A percentile compares a stretch with the other conserved stretches of the same genome.
Evolutionary conservation across 441 rosid genomes (phyloP).

Genomic region (Eruca vesicaria): DNA sequence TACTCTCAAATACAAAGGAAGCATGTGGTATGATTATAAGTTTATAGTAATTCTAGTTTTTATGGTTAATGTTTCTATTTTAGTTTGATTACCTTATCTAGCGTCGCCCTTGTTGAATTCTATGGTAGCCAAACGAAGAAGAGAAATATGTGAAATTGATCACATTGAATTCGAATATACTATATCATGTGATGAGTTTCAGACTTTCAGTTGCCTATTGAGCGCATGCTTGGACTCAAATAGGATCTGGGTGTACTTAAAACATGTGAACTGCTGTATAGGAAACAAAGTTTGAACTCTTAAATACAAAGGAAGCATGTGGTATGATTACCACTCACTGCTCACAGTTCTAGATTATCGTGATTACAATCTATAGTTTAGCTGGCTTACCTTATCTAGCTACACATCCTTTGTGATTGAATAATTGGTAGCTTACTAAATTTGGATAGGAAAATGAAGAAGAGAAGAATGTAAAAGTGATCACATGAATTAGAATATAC

Average conservation of each 20-base stretch:
- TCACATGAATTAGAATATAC: not conserved
- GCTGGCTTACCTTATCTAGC: not conserved
- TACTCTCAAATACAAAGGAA: constrained; percentile 72
- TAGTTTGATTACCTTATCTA: not conserved
- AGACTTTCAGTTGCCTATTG: too few relatives aligned
- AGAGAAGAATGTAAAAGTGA: not conserved
- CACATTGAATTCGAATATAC: not conserved
- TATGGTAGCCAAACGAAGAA: not conserved
- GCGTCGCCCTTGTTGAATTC: not conserved
- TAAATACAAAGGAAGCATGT: constrained; percentile 90
- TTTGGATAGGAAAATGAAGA: too few relatives aligned
- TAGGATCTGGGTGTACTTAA: too few relatives aligned
- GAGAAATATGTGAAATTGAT: not conserved
- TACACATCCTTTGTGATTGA: not conserved
- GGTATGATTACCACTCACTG: too few relatives aligned
- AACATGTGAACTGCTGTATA: too few relatives aligned
- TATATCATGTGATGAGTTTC: not conserved
- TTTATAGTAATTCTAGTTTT: too few relatives aligned
- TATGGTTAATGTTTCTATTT: not conserved
- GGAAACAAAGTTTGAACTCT: too few relatives aligned
- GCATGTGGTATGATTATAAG: too few relatives aligned
- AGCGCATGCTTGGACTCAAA: too few relatives aligned
- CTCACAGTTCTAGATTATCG: too few relatives aligned
- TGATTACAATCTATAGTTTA: not conserved
- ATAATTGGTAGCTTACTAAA: not conserved